These are phyloP conservation scores for Wallacemonas sp. DNA, from an alignment of 208 protist genomes.

Conservation along the genomic window DNA sequence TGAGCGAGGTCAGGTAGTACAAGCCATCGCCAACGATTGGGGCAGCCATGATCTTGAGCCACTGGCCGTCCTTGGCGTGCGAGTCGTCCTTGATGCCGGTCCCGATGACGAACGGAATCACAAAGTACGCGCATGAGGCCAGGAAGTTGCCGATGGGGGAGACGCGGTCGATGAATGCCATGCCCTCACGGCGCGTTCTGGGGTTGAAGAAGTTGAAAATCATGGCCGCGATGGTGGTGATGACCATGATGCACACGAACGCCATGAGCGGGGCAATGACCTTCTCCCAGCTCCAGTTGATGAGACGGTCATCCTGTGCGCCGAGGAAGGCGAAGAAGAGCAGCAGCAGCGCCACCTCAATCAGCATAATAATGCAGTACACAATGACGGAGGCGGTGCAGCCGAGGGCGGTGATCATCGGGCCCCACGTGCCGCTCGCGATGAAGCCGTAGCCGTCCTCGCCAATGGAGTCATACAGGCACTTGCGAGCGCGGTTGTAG, in stretches of 20 bases:
- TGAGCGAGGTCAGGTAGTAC: conserved; percentile 84
- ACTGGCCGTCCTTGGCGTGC: conserved; percentile 31
- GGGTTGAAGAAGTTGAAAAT: conserved; percentile 50
- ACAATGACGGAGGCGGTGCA: conserved; percentile 46
- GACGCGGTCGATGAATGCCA: conserved; percentile 58
- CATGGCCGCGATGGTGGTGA: conserved; percentile 56
- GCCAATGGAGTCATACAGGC: conserved; percentile 79
- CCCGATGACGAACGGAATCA: conserved; percentile 60
- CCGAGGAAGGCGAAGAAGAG: conserved; percentile 77
- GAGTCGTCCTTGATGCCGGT: conserved; percentile 32
- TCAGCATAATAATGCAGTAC: conserved; percentile 61
- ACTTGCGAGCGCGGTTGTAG: conserved; percentile 75
- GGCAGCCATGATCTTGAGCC: conserved; percentile 55
- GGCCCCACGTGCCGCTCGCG: conserved; percentile 83
- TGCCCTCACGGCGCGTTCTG: conserved; percentile 57
- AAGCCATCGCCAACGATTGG: conserved; percentile 76
- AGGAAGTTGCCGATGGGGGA: conserved; percentile 80
- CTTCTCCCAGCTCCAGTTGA: conserved; percentile 37
- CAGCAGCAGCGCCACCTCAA: conserved; percentile 53
- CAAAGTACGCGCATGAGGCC: conserved; percentile 59
- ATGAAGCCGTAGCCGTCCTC: conserved; percentile 86
- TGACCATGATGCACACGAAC: conserved; percentile 40
- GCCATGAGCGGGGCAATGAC: conserved; percentile 61
- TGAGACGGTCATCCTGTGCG: conserved; percentile 34
- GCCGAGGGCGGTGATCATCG: conserved; percentile 67